Evolutionary conservation across 2,329 filamentous ascomycete genomes (phyloP), one percentile per base, ranked within the genome.

Genomic region (Fusarium nodosum): DNA sequence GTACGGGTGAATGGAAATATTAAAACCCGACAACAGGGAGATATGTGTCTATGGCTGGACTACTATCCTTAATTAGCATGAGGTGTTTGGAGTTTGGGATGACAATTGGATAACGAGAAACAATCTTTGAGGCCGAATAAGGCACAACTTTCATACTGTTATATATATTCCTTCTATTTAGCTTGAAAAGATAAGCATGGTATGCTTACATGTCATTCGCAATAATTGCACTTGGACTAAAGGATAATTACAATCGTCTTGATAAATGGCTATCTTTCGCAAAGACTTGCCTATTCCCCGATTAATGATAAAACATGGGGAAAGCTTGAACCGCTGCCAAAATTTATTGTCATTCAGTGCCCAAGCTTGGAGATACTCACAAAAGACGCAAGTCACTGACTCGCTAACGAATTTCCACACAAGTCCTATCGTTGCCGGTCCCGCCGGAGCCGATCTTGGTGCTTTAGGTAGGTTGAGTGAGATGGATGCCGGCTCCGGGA

Each of bases 401-500:
- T 38, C 28, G 31, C 20, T 46, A 31, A 13, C n/a, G 15, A 26
- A 22, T 22, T 26, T 48, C 34, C 26, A 24, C 18, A 47, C 5
- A 41, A 33, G 10, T n/a, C 26, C 26, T 64, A n/a, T 46, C 18
- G 26, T 41, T 64, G 31, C 62, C 47, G 61, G 61, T 66, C 44
- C 62, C 48, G 55, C 54, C 62, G 62, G 62, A 65, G 61, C 62
- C 62, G 62, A 54, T 45, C 16, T 52, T 56, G 51, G 60, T 44
- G 53, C 47, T 33, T 28, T 28, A 50, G 48, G 48, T 53, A 39
- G n/a, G 36, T 39, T 39, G 36, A 39, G n/a, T 26, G 18, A 56
- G 52, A 36, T 64, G 39, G 48, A 41, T 68, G 46, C 66, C 72
- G 72, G 72, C 68, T 71, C 70, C 71, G 72, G 72, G 44, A 55